Conservation (phyloP, 2,329 filamentous ascomycete species). For the Calonectria henricotiae region DNA sequence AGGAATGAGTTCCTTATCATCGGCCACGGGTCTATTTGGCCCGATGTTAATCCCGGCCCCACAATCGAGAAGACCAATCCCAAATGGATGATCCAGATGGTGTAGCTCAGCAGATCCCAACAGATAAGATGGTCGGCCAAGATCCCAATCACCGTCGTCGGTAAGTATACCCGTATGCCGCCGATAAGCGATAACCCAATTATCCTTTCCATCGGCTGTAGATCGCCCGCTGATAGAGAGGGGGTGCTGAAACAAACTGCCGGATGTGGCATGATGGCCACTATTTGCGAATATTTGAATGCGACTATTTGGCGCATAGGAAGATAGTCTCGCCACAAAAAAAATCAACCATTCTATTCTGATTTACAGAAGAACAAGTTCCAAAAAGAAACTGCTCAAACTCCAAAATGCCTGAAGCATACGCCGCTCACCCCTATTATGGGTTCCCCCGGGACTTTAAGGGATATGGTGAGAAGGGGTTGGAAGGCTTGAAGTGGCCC, state of each 20-base stretch:
- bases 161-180: background rate
- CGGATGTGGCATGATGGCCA: background rate
- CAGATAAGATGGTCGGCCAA: constrained; percentile 19
- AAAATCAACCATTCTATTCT: background rate
- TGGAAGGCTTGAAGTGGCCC: constrained; percentile 10
- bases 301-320: background rate
- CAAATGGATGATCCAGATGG: background rate
- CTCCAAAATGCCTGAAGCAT: constrained; percentile 7
- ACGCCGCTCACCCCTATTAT: constrained; percentile 4
- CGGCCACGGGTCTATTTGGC: constrained; percentile 13
- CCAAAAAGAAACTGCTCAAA: background rate
- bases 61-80: background rate
- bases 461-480: constrained; percentile 10
- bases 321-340: background rate
- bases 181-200: constrained; percentile 3
- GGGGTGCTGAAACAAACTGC: background rate
- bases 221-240: constrained; percentile 7
- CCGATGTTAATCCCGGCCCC: constrained; percentile 11
- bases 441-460: constrained; percentile 17
- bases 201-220: background rate
- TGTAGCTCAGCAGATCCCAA: background rate
- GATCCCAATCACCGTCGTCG: constrained; percentile 3
- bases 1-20: background rate
- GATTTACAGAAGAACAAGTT: background rate
- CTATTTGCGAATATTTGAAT: constrained; percentile 5